A percentile compares a stretch with the other conserved stretches of the same genome.
Evolutionary conservation across 202 grass and related monocot genomes (phyloP).

Genomic region (Eragrostis tef): DNA sequence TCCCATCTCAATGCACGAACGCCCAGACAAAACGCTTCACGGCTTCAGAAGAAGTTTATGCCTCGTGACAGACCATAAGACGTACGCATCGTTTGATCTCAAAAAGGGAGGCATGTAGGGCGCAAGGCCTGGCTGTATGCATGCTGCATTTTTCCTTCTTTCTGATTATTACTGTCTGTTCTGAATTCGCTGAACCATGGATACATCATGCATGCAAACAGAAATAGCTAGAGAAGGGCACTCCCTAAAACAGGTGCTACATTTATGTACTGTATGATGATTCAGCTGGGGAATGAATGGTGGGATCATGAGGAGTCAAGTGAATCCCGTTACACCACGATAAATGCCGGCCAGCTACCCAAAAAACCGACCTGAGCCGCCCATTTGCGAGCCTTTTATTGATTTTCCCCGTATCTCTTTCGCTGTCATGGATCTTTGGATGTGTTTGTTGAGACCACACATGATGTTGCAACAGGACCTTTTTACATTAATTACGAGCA

Average conservation of each 20-base stretch:
- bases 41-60: conserved; percentile 6
- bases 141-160: not conserved
- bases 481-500: conserved; percentile 53
- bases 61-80: conserved; percentile 48
- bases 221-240: not conserved
- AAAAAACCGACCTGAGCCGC: not conserved
- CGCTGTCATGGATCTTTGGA: conserved; percentile 44
- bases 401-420: conserved; percentile 34
- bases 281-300: not conserved
- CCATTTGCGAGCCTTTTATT: not conserved
- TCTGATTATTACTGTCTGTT: not conserved
- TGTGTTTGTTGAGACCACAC: not conserved
- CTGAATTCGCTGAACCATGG: not conserved
- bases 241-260: not conserved
- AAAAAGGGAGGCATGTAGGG: conserved; percentile 29
- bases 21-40: conserved; percentile 32
- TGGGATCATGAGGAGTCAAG: conserved; percentile 33
- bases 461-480: conserved; percentile 21
- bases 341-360: not conserved
- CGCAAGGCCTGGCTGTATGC: not conserved
- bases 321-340: conserved; percentile 53
- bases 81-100: conserved; percentile 28
- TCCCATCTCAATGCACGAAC: conserved; percentile 7
- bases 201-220: not conserved
- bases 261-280: not conserved